A percentile compares a stretch with the other conserved stretches of the same genome.
These are phyloP conservation scores for Amanita polypyramis DNA, from an alignment of 768 basidiomycete species.

Conservation along the genomic window DNA sequence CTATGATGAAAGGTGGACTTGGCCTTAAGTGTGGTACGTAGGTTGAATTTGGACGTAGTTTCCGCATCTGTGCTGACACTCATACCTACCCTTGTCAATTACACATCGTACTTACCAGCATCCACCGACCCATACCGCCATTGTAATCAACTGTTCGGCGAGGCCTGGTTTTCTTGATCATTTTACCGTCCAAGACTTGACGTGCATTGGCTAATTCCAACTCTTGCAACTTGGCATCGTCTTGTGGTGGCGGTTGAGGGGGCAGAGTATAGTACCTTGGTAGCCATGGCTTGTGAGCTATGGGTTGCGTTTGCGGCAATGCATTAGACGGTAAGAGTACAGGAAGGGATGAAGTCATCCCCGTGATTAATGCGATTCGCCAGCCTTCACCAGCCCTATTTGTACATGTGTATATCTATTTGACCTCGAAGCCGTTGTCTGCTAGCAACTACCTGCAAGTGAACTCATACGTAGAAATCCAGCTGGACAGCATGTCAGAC, in stretches of 20 bases:
- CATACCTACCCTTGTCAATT: slow-evolving; percentile 6
- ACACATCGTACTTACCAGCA: slow-evolving; percentile 42
- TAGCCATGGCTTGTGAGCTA: slow-evolving; percentile 57
- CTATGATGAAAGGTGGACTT: slow-evolving; percentile 79
- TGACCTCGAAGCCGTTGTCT: neutral
- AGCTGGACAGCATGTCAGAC: slow-evolving; percentile 44
- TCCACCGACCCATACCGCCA: slow-evolving; percentile 81
- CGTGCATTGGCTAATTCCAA: slow-evolving; percentile 69
- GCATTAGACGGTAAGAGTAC: slow-evolving; percentile 42
- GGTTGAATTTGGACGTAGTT: slow-evolving; percentile 67
- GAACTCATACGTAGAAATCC: neutral
- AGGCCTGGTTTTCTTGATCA: slow-evolving; percentile 86
- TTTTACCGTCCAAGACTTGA: slow-evolving; percentile 68
- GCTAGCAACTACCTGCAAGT: too few species aligned
- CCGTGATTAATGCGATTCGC: neutral
- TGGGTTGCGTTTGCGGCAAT: slow-evolving; percentile 22
- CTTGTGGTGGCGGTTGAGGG: slow-evolving; percentile 69
- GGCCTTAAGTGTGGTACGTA: slow-evolving; percentile 76
- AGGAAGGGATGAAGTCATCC: slow-evolving; percentile 25
- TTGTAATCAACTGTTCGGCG: slow-evolving; percentile 93
- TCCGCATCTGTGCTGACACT: slow-evolving; percentile 42
- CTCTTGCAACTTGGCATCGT: slow-evolving; percentile 67
- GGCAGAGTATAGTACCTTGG: slow-evolving; percentile 62
- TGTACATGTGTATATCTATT: neutral
- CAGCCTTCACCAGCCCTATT: neutral